Conservation (phyloP, 2,329 filamentous ascomycete species). For the Alternaria brassicae region DNA sequence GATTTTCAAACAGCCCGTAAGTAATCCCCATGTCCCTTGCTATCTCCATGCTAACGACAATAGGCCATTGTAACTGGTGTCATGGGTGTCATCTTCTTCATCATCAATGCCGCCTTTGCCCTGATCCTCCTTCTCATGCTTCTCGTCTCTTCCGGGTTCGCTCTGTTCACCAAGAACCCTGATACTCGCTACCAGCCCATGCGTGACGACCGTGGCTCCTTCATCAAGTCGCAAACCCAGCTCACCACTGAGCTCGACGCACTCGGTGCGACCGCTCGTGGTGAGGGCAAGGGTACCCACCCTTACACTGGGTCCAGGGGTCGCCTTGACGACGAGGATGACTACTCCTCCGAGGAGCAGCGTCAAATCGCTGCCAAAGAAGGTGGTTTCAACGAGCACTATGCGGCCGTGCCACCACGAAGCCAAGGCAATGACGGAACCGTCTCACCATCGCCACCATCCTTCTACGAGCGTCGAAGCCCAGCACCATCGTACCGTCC, state of each 20-base stretch:
- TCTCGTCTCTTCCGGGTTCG: conserved; percentile 76
- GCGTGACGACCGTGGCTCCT: conserved; percentile 93
- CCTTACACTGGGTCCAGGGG: conserved; percentile 53
- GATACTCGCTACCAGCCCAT: conserved; percentile 95
- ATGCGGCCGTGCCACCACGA: conserved; percentile 52
- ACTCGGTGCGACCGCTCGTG: conserved; percentile 84
- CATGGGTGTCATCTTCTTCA: conserved; percentile 87
- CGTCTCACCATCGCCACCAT: conserved; percentile 45
- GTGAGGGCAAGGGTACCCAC: conserved; percentile 65
- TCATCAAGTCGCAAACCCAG: conserved; percentile 94
- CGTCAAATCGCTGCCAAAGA: conserved; percentile 45
- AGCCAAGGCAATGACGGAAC: conserved; percentile 50
- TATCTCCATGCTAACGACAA: conserved; percentile 21
- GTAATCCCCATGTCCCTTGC: conserved; percentile 32
- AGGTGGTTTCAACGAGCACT: conserved; percentile 52
- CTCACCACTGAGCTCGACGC: conserved; percentile 90
- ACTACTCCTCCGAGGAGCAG: conserved; percentile 62
- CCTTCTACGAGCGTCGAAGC: conserved; percentile 46
- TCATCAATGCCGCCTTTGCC: conserved; percentile 84
- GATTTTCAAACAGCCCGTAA: conserved; percentile 81
- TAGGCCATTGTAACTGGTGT: conserved; percentile 81
- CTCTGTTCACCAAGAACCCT: conserved; percentile 89
- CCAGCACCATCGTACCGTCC: conserved; percentile 47
- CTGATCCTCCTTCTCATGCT: conserved; percentile 84
- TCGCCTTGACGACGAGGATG: conserved; percentile 75